phyloP scores from a whole-genome alignment of 2,329 filamentous ascomycete species.

The Monilinia vaccinii-corymbosi region DNA sequence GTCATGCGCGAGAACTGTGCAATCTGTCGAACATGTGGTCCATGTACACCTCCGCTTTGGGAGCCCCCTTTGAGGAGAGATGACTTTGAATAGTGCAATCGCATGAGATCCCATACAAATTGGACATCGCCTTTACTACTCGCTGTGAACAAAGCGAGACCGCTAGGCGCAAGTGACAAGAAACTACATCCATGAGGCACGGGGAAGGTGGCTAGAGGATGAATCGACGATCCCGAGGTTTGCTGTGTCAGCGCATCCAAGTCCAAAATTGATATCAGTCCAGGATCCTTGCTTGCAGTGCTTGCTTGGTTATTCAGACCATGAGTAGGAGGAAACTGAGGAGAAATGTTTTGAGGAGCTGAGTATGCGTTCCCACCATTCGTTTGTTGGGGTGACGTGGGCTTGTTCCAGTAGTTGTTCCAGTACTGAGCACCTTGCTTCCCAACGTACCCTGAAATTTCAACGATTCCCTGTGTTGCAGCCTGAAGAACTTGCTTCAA shows the following conservation, averaged over 20 bases:
- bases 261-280: conserved; percentile 68
- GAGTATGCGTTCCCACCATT: conserved; percentile 31
- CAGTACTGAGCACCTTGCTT: conserved; percentile 70
- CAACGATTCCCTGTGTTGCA: conserved; percentile 68
- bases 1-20: conserved; percentile 88
- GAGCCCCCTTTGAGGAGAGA: conserved; percentile 47
- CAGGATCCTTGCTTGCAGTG: conserved; percentile 51
- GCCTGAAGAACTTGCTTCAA: conserved; percentile 71
- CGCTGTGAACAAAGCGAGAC: conserved; percentile 65
- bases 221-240: conserved; percentile 36
- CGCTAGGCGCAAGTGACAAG: conserved; percentile 67
- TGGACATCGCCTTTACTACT: conserved; percentile 79
- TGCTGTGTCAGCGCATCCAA: conserved; percentile 48
- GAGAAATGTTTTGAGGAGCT: conserved; percentile 21
- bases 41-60: conserved; percentile 32
- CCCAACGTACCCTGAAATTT: conserved; percentile 65
- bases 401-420: conserved; percentile 71
- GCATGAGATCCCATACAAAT: conserved; percentile 71
- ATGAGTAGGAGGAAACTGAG: conserved; percentile 68
- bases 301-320: conserved; percentile 45
- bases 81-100: conserved; percentile 52
- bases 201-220: conserved; percentile 62
- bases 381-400: conserved; percentile 36
- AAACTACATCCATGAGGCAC: conserved; percentile 70
- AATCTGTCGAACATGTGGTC: conserved; percentile 67